Evolutionary conservation across 176 grass and related monocot genomes (phyloP), one percentile per base, ranked within the genome.

Genomic region (Poa pratensis): DNA sequence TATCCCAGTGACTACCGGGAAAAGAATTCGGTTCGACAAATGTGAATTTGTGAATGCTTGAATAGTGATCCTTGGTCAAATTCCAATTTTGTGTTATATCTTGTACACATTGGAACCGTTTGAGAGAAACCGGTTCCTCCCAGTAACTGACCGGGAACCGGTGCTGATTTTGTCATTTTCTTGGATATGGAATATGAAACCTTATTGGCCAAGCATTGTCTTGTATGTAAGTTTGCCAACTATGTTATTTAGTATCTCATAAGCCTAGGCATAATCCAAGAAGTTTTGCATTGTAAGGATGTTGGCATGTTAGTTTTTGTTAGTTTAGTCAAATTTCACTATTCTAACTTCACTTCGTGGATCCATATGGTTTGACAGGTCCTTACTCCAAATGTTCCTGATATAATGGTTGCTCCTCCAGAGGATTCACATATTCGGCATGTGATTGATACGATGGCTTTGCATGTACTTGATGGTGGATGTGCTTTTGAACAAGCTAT

Each of bases 401-500:
- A 99, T 80, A 99, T 99, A 73, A 84, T 96, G 79, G 96, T 99
- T 77, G 83, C 84, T 69, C 84, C 86, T 58, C 93, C 93, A 61
- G 93, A 99, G 77, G 93, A 95, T 81, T 88, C 85, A 51, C 86
- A 86, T 82, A 78, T 96, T 75, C 84, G 52, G 27, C 93, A 99
- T 89, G 84, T 99, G 45, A 94, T 99, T 82, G 96, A 99, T 76
- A 96, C 96, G 58, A 96, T 99, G 93, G 96, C 96, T 9, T 84
- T 99, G 78, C 83, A 91, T 84, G 93, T 99, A 68, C 96, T 99
- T 86, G 96, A 99, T 80, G 93, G 96, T 83, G 96, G 96, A 83
- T 99, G 96, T 89, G 93, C 96, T 83, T 99, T 99, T 80, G 96
- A 99, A 88, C 96, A 99, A 92, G 93, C 96, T 86, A 72, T 99